Base-by-base conservation (phyloP, 495 filamentous ascomycete genomes). In the Lichina pygmaea region DNA sequence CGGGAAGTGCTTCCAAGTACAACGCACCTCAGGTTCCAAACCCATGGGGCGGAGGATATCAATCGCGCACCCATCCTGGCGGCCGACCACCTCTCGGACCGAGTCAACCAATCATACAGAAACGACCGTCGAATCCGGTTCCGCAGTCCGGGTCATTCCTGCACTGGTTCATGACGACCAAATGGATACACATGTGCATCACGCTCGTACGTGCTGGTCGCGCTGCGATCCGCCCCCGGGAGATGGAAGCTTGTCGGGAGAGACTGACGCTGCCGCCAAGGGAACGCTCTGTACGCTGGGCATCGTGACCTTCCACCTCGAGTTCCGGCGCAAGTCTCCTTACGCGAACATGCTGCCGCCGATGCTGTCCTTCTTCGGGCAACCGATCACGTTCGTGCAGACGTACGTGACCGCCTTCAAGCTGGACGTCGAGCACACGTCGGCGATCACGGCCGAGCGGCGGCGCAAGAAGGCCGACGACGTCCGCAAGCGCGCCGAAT, bases 71-170 rank as follows among this genome's bases (percentile, higher is more conserved):
- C 30, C 84, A 86, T 60, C 75, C 77, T 38, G 85, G 85, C 34
- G 77, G 60, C 12, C 32, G 45, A 17, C 36, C 36, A 39, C 36
- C 36, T 1, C 36, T 15, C 43, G 54, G 33, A 17, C 37, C 6
- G 24, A 16, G 30, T 8, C 13, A 12, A 39, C 32, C 6, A 13
- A 4, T 6, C 9, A 24, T 9, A 11, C 16, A 3, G 77, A 76
- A 67, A 56, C 57, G 78, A 47, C 93, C 92, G 55, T 85, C 85
- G 16, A 71, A 79, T 45, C 73, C 86, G 68, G 78, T 84, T 60
- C 77, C 82, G 31, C 70, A 79, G 0, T 63, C 74, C 55, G 77
- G 78, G 7, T 78, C 75, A 6, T 78, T 79, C 46, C 68, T 78
- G 66, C 62, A 75, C 55, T 78, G 73, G 67, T 80, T 93, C 54